Evolutionary conservation across 1,139 yeast species (phyloP), one percentile per base, ranked within the genome.

Genomic region (Pneumocystis carinii): DNA sequence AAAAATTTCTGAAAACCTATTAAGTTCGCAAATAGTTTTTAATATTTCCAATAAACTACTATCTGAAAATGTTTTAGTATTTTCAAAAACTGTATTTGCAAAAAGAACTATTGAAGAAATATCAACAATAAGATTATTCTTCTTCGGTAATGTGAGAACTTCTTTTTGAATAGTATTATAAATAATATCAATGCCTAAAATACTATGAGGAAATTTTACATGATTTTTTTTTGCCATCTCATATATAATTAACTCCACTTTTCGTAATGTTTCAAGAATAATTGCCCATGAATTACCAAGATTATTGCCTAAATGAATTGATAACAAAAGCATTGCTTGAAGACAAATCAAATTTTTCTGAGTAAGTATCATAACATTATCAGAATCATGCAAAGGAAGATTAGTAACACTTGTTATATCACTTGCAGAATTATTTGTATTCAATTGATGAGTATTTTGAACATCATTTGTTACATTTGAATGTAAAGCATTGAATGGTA

Each of bases 281-380:
- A 83, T 79, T 24, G 75, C 73, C 97, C 97, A 92, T 37, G 88
- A 82, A 0, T 75, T 72, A 8, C 80, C 80, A 27, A 90, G 76
- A 0, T 84, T 80, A 0, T 90, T 81, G 0, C 96, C 97, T 36
- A 90, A 74, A 0, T 96, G 86, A 2, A 85, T 79, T 0, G 92
- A 90, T 60, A 92, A 76, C 66, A 88, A 86, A 2, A 85, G 76
- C 60, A 90, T 73, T 0, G 96, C 96, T 61, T 96, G 77, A 60
- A 88, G 81, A 69, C 95, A 84, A n/a, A 84, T 78, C 2, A 86
- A 79, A 70, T 89, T 86, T 63, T 94, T 76, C 0, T 86, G 74
- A 67, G 83, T 83, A 64, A 85, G 75, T 60, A 62, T 37, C 5
- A 67, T 64, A 48, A 62, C 35, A 17, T 59, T 7, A 59, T 7